These are phyloP conservation scores for Neocallimastix lanati DNA, from an alignment of 192 early-diverging fungal genomes.

Conservation along the genomic window DNA sequence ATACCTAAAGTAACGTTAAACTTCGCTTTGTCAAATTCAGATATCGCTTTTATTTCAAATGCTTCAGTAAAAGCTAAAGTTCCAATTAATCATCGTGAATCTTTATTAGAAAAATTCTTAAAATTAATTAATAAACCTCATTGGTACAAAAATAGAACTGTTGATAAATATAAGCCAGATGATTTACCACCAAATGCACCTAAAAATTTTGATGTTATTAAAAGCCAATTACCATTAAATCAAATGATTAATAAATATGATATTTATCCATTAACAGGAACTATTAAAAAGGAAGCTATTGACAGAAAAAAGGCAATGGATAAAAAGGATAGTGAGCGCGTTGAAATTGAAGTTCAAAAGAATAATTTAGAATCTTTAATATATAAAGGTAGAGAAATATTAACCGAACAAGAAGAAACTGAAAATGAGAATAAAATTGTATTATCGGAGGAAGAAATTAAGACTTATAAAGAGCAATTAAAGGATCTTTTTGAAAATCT, in stretches of 20 bases:
- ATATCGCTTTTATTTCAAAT: not conserved
- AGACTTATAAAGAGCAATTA: not conserved
- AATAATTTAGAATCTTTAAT: not conserved
- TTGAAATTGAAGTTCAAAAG: not conserved
- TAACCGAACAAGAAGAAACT: not conserved
- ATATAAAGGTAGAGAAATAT: not conserved
- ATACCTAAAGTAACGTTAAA: not conserved
- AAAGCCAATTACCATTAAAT: not conserved
- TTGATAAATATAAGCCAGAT: not conserved
- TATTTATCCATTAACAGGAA: not conserved
- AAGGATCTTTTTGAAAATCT: not conserved
- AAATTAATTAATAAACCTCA: not conserved
- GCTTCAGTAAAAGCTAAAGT: not conserved
- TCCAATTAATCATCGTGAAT: not conserved
- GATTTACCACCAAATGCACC: not conserved
- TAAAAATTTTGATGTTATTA: not conserved
- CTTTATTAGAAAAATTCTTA: not conserved
- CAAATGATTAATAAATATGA: not conserved
- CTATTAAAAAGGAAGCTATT: not conserved
- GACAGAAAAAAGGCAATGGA: not conserved
- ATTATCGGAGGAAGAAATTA: not conserved
- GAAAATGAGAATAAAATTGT: not conserved
- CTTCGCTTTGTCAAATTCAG: not conserved
- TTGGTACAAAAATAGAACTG: not conserved
- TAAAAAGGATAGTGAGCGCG: not conserved